phyloP scores from a whole-genome alignment of 1,284 basidiomycete species.

The Peniophora sp. region DNA sequence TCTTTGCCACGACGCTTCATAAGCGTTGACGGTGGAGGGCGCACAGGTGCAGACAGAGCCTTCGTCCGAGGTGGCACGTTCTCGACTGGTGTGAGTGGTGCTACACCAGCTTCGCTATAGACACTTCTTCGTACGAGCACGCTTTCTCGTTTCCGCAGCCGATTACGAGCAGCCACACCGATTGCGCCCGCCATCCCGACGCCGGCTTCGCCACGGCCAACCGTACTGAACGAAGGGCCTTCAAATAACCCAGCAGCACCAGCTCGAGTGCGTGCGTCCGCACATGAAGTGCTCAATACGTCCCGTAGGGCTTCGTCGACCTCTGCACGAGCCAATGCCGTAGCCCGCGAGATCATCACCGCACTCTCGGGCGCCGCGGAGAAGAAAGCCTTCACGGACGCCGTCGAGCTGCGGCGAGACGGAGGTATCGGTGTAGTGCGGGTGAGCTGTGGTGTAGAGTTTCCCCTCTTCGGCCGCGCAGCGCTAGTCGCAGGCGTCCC shows the following conservation, averaged over 20 bases:
- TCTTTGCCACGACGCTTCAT: background rate
- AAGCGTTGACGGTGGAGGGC: background rate
- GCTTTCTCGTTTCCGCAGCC: slow-evolving; percentile 57
- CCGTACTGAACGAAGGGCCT: background rate
- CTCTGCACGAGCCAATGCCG: slow-evolving; percentile 55
- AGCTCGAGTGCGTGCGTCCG: slow-evolving; percentile 53
- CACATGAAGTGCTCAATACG: slow-evolving; percentile 56
- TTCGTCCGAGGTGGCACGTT: too few species aligned
- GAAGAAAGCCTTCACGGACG: slow-evolving; percentile 51
- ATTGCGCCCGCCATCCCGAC: slow-evolving; percentile 47
- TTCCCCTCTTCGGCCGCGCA: slow-evolving; percentile 12
- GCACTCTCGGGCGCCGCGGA: slow-evolving; percentile 37
- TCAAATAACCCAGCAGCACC: slow-evolving; percentile 44
- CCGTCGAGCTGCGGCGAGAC: slow-evolving; percentile 48
- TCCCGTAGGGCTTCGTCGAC: slow-evolving; percentile 64
- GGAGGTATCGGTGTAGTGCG: slow-evolving; percentile 16
- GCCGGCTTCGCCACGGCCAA: slow-evolving; percentile 23
- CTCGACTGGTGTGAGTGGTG: background rate
- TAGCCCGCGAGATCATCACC: slow-evolving; percentile 60
- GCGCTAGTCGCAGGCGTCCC: background rate
- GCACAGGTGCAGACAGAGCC: too few species aligned
- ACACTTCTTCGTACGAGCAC: slow-evolving; percentile 51
- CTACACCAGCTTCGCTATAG: slow-evolving; percentile 13
- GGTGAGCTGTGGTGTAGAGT: slow-evolving; percentile 2
- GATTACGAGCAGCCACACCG: slow-evolving; percentile 45